These are phyloP conservation scores for Botryotinia calthae DNA, from an alignment of 2,329 filamentous ascomycete genomes.

Conservation along the genomic window DNA sequence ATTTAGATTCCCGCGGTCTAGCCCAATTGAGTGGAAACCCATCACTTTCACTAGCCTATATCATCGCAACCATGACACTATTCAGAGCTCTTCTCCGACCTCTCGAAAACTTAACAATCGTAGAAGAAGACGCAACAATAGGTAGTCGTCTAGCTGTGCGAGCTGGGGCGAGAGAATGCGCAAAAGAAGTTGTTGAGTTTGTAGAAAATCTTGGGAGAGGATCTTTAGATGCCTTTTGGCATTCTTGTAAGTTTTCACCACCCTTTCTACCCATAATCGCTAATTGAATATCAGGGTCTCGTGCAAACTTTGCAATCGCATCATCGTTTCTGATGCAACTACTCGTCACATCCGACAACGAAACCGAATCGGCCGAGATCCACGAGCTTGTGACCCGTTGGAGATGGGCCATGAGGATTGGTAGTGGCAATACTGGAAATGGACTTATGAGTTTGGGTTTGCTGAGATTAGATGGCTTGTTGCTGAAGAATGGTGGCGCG, in stretches of 20 bases:
- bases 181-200: constrained; percentile 38
- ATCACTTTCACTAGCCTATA: constrained; percentile 39
- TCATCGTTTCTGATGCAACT: constrained; percentile 39
- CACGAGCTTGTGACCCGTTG: constrained; percentile 34
- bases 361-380: constrained; percentile 34
- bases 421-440: constrained; percentile 30
- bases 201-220: constrained; percentile 35
- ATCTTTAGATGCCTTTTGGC: constrained; percentile 37
- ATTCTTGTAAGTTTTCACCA: constrained; percentile 32
- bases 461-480: constrained; percentile 34
- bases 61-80: constrained; percentile 40
- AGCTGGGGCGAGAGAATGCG: constrained; percentile 36
- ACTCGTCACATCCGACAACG: constrained; percentile 33
- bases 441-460: constrained; percentile 36
- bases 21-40: constrained; percentile 36
- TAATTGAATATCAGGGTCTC: constrained; percentile 32
- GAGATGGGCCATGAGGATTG: constrained; percentile 37
- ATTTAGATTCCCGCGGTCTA: constrained; percentile 30
- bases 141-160: constrained; percentile 32
- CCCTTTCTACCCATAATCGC: neutral
- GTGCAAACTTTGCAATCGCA: constrained; percentile 39
- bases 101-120: constrained; percentile 32
- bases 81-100: constrained; percentile 39
- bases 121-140: constrained; percentile 33
- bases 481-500: constrained; percentile 31